Evolutionary conservation across 1,139 yeast species (phyloP), one percentile per base, ranked within the genome.

Genomic region (Debaryomycetaceae sp.): DNA sequence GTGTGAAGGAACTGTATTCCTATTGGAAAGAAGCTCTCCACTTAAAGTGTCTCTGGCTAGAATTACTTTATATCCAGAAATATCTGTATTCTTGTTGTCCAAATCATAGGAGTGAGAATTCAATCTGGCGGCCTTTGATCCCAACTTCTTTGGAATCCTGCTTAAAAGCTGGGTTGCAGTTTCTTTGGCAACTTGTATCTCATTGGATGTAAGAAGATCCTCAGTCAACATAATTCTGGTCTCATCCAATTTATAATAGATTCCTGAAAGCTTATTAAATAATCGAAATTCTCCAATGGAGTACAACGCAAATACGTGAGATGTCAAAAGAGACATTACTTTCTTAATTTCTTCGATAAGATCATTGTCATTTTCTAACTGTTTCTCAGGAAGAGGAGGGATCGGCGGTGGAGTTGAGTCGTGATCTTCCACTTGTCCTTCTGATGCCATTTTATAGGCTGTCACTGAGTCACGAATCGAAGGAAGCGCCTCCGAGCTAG

Each of bases 31-130:
- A 43, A 88, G 68, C 46, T 81, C 83, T 42, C 95, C 96, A 14
- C 84, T 68, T 22, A 63, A 53, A 6, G 78, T 68, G 54, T 83
- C 81, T 66, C 93, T 77, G 0, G 89, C 76, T 52, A 84, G 68
- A 38, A 85, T 75, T 1, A 91, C 80, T 58, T 85, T 87, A 57
- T 86, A 84, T 24, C 93, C 96, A 14, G 87, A 79, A 36, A 85
- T 78, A 60, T 88, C 96, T 43, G 83, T 68, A 8, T 13, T 5
- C 9, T 23, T n/a, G 52, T 70, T 65, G 49, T 71, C 77, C 53
- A 71, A 69, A 54, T 71, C 78, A 50, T 68, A 70, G 23, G 69
- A 62, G 20, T 55, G 54, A 8, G 65, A 62, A 48, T 69, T 69
- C 55, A 71, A 64, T 53, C 78, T 65, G 5, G 75, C 74, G 23